Evolutionary conservation across 73 alveolate genomes (phyloP).

Genomic region (Blepharisma stoltei): DNA sequence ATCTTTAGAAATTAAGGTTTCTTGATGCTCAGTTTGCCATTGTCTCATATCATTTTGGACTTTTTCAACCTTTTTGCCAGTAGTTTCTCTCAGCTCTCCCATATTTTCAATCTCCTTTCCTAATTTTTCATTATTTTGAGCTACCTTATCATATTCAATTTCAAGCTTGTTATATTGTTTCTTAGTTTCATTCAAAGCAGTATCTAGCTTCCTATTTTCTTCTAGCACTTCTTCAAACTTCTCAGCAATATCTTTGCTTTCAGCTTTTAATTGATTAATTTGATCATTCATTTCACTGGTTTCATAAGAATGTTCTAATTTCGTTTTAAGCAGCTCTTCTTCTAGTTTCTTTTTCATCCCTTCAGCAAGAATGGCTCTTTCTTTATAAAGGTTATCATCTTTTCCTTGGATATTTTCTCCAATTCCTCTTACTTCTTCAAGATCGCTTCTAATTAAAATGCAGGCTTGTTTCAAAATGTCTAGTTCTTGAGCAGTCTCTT

Average conservation of each 20-base stretch:
- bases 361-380: conserved; percentile 23
- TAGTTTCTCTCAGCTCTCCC: conserved; percentile 29
- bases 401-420: conserved; percentile 19
- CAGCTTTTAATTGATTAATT: conserved; percentile 25
- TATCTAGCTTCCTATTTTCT: neutral
- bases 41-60: conserved; percentile 39
- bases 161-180: conserved; percentile 6
- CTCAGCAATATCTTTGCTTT: neutral
- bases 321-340: conserved; percentile 26
- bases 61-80: conserved; percentile 33
- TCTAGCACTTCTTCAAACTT: neutral
- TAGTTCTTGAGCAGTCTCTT: conserved; percentile 44
- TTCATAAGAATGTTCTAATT: conserved; percentile 32
- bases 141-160: conserved; percentile 1
- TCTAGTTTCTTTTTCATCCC: conserved; percentile 34
- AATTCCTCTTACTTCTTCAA: conserved; percentile 14
- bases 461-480: conserved; percentile 20
- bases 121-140: neutral
- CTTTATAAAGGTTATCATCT: conserved; percentile 12
- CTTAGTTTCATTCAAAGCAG: neutral
- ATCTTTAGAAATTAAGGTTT: conserved; percentile 39
- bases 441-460: conserved; percentile 27
- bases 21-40: conserved; percentile 32
- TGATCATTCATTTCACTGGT: conserved; percentile 25
- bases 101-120: neutral